These are phyloP conservation scores for Trametes coccinea DNA, from an alignment of 768 basidiomycete genomes.

Conservation along the genomic window DNA sequence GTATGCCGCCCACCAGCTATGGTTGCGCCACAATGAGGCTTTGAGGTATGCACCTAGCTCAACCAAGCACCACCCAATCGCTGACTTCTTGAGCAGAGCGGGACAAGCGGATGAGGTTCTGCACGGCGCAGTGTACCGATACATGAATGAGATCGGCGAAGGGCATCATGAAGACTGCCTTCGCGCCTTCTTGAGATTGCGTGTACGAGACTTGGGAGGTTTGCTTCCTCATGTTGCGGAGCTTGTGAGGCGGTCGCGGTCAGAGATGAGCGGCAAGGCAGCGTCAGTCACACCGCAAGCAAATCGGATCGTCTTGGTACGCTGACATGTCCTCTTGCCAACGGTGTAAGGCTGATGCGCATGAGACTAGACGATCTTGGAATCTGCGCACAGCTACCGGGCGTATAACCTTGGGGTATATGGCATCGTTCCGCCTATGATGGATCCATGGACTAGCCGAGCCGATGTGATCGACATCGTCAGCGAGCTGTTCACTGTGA, in stretches of 20 bases:
- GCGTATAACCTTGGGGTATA: slow-evolving; percentile 73
- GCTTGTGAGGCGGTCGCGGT: slow-evolving; percentile 45
- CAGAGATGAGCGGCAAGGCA: slow-evolving; percentile 45
- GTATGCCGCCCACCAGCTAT: slow-evolving; percentile 76
- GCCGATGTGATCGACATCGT: slow-evolving; percentile 66
- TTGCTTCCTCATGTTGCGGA: slow-evolving; percentile 63
- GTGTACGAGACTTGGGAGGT: slow-evolving; percentile 63
- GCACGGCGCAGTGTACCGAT: slow-evolving; percentile 66
- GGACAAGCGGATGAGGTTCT: slow-evolving; percentile 62
- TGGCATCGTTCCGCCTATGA: slow-evolving; percentile 69
- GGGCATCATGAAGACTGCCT: slow-evolving; percentile 71
- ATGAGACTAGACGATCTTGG: slow-evolving; percentile 59
- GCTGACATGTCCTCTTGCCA: slow-evolving; percentile 25
- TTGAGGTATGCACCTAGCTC: slow-evolving; percentile 49
- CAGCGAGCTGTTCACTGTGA: slow-evolving; percentile 69
- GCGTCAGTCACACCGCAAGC: slow-evolving; percentile 59
- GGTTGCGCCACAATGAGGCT: slow-evolving; percentile 72
- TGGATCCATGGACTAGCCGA: slow-evolving; percentile 83
- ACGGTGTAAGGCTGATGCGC: too few relatives aligned
- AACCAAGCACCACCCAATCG: not conserved
- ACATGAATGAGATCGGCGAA: slow-evolving; percentile 61
- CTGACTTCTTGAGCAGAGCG: slow-evolving; percentile 38
- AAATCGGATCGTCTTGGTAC: slow-evolving; percentile 67
- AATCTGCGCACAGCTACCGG: slow-evolving; percentile 74
- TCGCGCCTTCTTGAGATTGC: slow-evolving; percentile 80